These are phyloP conservation scores for Cyathus striatus DNA, from an alignment of 768 basidiomycete genomes.

Conservation along the genomic window DNA sequence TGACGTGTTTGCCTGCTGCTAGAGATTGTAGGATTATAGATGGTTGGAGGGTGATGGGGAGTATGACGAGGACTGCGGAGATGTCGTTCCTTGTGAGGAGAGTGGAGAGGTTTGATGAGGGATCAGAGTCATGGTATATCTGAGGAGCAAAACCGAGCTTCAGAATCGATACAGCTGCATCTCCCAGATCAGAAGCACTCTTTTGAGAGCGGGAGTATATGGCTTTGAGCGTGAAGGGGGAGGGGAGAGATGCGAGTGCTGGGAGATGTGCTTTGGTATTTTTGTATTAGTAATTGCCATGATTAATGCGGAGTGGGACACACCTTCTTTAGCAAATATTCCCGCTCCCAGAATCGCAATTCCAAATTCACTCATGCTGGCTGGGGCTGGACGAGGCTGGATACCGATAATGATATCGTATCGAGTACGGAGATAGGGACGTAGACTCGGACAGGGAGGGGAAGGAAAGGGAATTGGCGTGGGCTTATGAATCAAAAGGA, in stretches of 20 bases:
- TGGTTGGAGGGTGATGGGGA: slow-evolving; percentile 78
- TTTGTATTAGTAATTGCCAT: slow-evolving; percentile 12
- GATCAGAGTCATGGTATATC: slow-evolving; percentile 53
- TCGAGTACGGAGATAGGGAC: too few relatives aligned
- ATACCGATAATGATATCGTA: too few relatives aligned
- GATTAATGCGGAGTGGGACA: slow-evolving; percentile 11
- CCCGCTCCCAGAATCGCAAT: slow-evolving; percentile 81
- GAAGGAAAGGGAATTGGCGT: too few relatives aligned
- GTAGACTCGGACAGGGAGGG: too few relatives aligned
- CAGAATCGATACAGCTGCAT: slow-evolving; percentile 34
- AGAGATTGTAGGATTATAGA: slow-evolving; percentile 56
- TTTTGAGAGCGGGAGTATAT: slow-evolving; percentile 77
- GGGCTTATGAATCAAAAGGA: too few relatives aligned
- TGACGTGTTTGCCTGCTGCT: slow-evolving; percentile 79
- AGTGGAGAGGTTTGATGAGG: slow-evolving; percentile 43
- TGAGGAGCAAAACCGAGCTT: slow-evolving; percentile 35
- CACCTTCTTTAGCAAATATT: slow-evolving; percentile 73
- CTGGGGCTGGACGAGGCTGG: slow-evolving; percentile 12
- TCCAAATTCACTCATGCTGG: slow-evolving; percentile 23
- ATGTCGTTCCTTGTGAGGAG: slow-evolving; percentile 70
- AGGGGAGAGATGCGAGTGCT: slow-evolving; percentile 51
- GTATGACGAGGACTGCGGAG: slow-evolving; percentile 63
- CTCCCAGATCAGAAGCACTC: slow-evolving; percentile 50
- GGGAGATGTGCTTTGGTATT: slow-evolving; percentile 67
- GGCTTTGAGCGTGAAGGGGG: slow-evolving; percentile 47